Evolutionary conservation across 352 stramenopile species (phyloP).

Genomic region (Phytopythium litorale): DNA sequence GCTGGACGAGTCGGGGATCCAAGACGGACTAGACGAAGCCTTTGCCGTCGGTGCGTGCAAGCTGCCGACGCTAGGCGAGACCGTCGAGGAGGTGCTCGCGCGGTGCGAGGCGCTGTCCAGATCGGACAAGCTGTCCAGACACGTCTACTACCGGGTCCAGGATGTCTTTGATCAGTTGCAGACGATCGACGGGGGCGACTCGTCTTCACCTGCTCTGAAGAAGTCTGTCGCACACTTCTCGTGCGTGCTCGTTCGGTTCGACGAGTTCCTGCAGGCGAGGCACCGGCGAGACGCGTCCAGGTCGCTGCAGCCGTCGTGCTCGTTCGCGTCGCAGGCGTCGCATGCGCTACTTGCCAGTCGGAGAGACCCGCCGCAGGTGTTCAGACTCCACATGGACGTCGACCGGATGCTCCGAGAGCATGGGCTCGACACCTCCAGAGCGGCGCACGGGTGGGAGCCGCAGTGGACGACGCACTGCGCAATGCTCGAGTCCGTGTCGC

Average conservation of each 20-base stretch:
- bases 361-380: neutral
- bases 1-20: neutral
- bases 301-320: neutral
- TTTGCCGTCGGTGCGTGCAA: neutral
- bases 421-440: neutral
- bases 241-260: neutral
- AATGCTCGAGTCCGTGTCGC: neutral
- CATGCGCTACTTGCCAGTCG: neutral
- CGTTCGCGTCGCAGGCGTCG: neutral
- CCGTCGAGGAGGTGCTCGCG: neutral
- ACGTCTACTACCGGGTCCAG: neutral
- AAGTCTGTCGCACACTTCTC: neutral
- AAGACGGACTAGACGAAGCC: neutral
- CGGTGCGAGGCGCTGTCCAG: neutral
- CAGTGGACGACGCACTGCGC: neutral
- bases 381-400: slow-evolving; percentile 3
- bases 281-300: neutral
- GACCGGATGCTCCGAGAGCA: neutral
- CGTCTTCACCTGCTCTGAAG: neutral
- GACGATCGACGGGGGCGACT: neutral
- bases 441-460: neutral
- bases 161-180: neutral
- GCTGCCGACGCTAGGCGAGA: neutral
- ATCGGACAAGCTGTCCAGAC: neutral
- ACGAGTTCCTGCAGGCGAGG: neutral